Evolutionary conservation across 2,329 filamentous ascomycete genomes (phyloP), one percentile per base, ranked within the genome.

Genomic region (Fusarium burgessii): DNA sequence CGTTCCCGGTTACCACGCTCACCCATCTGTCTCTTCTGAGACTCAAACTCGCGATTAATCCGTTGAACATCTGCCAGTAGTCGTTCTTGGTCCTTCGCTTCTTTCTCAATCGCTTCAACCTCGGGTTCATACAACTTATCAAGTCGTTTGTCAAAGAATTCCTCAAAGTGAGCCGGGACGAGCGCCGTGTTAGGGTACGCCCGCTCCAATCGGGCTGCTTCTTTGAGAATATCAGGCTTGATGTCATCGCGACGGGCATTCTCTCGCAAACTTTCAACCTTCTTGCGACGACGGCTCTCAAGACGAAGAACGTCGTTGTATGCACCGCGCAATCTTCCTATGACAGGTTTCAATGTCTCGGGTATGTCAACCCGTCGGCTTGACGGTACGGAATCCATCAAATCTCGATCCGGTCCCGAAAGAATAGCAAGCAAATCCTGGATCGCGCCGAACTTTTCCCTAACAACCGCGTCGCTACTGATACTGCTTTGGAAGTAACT

Each of bases 181-280:
- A 99, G 92, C 14, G 90, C 89, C 40, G 95, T 94, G 81, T 93
- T 93, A 0, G 94, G 93, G 69, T 94, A 95, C 63, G 93, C 91
- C 47, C 95, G 90, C 82, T 98, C 96, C 15, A 98, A 85, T 12
- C 94, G 90, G 38, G 92, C 91, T 5, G 95, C 91, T 84, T 98
- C 95, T 51, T 88, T 88, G 25, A 97, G 85, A 7, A 99, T 91
- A 52, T 94, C 93, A 1, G 89, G 88, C 76, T 94, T 94, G 74
- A 98, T 95, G 79, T 98, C 95, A 80, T 99, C 96, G 25, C 89
- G 88, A 56, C 92, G 93, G 6, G 92, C 91, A 77, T 95, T 97
- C 64, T 94, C 91, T 35, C 91, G 89, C 49, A 98, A 80, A 2
- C 88, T 85, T 77, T 97, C 94, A 4, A 95, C 91, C 77, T 93